Percentiles rank a stretch among this genome's conserved stretches.
Conservation (phyloP, 2,329 filamentous ascomycete genomes). For the Mycosphaerella sp. region DNA sequence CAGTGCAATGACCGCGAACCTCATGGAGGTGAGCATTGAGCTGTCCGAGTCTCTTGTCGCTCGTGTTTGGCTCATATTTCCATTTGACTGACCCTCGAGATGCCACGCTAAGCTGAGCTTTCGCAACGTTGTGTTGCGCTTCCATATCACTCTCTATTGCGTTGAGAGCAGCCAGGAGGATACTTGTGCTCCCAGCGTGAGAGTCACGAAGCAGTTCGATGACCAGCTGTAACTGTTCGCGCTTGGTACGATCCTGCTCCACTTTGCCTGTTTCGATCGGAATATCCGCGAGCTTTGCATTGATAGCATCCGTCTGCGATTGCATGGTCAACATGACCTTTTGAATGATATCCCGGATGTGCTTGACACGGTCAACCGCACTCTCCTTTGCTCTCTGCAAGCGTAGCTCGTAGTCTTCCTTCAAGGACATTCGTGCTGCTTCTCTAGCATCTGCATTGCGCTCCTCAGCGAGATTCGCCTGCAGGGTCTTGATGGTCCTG, state of each 20-base stretch:
- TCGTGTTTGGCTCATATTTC: not conserved
- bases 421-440: not conserved
- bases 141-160: too few species aligned
- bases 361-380: not conserved
- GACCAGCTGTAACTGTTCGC: not conserved
- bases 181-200: not conserved
- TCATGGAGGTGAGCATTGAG: not conserved
- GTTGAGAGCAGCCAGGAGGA: not conserved
- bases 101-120: too few species aligned
- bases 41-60: not conserved
- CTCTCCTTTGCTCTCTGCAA: not conserved
- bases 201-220: not conserved
- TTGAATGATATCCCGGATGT: too few species aligned
- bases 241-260: not conserved
- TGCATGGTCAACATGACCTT: not conserved
- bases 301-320: not conserved
- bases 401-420: not conserved
- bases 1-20: not conserved
- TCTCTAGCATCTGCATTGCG: not conserved
- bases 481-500: not conserved
- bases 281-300: not conserved
- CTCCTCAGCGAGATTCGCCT: not conserved
- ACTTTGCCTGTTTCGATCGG: not conserved
- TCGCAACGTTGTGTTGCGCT: not conserved
- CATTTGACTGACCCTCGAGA: not conserved